A percentile compares a stretch with the other conserved stretches of the same genome.
Evolutionary conservation across 495 filamentous ascomycete species (phyloP).

Genomic region (Cladorrhinum samala): DNA sequence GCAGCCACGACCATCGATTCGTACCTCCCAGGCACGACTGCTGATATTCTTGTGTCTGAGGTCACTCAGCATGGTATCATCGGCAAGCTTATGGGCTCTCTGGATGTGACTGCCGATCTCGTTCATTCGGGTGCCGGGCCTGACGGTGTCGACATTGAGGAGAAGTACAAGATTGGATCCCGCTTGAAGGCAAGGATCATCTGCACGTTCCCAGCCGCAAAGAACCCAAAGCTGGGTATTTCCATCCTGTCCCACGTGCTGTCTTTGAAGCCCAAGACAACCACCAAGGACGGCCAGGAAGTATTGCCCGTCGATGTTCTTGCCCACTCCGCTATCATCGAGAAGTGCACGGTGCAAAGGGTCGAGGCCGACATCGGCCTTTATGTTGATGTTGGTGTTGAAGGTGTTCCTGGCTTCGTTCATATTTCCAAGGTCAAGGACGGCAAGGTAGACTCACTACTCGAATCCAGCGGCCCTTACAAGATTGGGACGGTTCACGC

Average conservation of each 20-base stretch:
- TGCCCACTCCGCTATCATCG: constrained; percentile 67
- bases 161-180: constrained; percentile 68
- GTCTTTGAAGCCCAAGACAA: constrained; percentile 51
- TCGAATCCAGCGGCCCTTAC: constrained; percentile 67
- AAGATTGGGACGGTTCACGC: constrained; percentile 70
- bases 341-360: constrained; percentile 66
- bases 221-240: constrained; percentile 75
- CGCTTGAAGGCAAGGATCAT: constrained; percentile 84
- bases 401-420: constrained; percentile 73
- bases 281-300: constrained; percentile 22
- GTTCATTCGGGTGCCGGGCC: constrained; percentile 75
- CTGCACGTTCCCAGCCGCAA: constrained; percentile 71
- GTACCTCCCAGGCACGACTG: constrained; percentile 84
- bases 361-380: constrained; percentile 73
- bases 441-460: constrained; percentile 73
- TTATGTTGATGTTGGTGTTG: constrained; percentile 71
- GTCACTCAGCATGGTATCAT: constrained; percentile 49
- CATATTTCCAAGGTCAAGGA: constrained; percentile 90
- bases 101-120: constrained; percentile 83
- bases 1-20: constrained; percentile 79
- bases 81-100: constrained; percentile 86
- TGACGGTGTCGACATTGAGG: constrained; percentile 56
- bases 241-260: constrained; percentile 80
- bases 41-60: constrained; percentile 78
- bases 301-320: constrained; percentile 47